Base-by-base conservation (phyloP, 2,329 filamentous ascomycete genomes). In the Daldinia sp. region DNA sequence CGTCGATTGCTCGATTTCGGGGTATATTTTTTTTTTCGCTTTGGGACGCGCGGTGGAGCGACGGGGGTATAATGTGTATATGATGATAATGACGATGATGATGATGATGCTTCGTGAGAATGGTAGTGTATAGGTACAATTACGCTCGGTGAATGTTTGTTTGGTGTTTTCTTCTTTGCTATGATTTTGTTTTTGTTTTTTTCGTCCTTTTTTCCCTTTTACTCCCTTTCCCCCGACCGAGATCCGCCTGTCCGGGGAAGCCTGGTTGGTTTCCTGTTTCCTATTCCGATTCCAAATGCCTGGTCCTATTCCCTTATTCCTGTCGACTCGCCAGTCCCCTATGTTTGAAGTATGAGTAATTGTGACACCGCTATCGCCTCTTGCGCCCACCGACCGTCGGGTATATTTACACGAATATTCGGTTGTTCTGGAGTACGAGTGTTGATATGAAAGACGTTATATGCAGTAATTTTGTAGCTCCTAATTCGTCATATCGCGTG, bases 1-100 rank as follows among this genome's bases (percentile, higher is more conserved):
- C 33, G 57, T 72, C 70, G 67, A 72, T 72, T 63, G 70, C 70
- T 70, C 70, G 70, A 67, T 53, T 62, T 72, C 72, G 72, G 63
- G 58, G 62, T 65, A 65, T 70, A 69, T 51, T 35, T 10, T 35
- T 10, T 72, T 10, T 35, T 10, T 72, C 56, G 51, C 44, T 67
- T 6, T 7, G 33, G 10, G 51, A 63, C 63, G 60, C 63, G 67
- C 69, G 68, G 67, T 63, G 56, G 60, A 53, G 61, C 70, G 65
- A 65, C 63, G 68, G 65, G 68, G 68, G 65, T 70, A 70, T 71
- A 65, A 65, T 62, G 51, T 67, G 55, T 54, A 59, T 57, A 39
- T 54, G 12, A 37, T 54, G 28, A 33, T 39, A 10, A 63, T 62
- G 61, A 46, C 50, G n/a, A 26, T 39, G 30, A 51, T 39, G 51